These are phyloP conservation scores for Alternaria ethzedia DNA, from an alignment of 2,329 filamentous ascomycete genomes.

Conservation along the genomic window DNA sequence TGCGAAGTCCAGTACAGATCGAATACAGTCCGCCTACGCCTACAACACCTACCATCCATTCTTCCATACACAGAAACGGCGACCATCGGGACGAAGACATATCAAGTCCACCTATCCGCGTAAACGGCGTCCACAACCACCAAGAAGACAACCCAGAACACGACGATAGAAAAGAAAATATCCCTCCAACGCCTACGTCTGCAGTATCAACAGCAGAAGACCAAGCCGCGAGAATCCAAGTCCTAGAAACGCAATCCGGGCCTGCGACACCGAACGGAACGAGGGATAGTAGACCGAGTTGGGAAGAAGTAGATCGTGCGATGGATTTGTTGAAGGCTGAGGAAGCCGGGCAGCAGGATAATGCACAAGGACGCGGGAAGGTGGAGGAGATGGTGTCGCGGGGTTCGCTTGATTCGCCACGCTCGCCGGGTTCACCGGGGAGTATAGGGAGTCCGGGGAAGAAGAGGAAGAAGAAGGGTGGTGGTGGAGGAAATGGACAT, in stretches of 20 bases:
- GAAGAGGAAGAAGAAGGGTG: not conserved
- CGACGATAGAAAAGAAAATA: not conserved
- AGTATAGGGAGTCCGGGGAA: not conserved
- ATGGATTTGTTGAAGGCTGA: conserved; percentile 42
- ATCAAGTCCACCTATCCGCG: not conserved
- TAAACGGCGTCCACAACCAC: conserved; percentile 13
- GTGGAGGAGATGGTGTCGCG: not conserved
- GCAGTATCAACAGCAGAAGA: conserved; percentile 24
- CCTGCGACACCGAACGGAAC: conserved; percentile 53
- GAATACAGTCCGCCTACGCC: conserved; percentile 43
- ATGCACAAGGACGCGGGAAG: conserved; percentile 2
- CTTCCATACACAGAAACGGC: conserved; percentile 25
- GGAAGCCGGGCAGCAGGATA: conserved; percentile 18
- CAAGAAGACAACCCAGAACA: not conserved
- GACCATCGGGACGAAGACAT: not conserved
- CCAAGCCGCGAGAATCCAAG: conserved; percentile 36
- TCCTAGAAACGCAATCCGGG: conserved; percentile 51
- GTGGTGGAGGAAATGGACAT: not conserved
- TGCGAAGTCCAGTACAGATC: conserved; percentile 40
- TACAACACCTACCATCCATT: not conserved
- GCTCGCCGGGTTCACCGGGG: not conserved
- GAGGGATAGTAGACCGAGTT: conserved; percentile 45
- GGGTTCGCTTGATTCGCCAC: not conserved
- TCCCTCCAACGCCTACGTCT: conserved; percentile 8
- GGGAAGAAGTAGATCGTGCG: conserved; percentile 47